Evolutionary conservation across 2,329 filamentous ascomycete genomes (phyloP).

Genomic region (Coniochaeta sp.): DNA sequence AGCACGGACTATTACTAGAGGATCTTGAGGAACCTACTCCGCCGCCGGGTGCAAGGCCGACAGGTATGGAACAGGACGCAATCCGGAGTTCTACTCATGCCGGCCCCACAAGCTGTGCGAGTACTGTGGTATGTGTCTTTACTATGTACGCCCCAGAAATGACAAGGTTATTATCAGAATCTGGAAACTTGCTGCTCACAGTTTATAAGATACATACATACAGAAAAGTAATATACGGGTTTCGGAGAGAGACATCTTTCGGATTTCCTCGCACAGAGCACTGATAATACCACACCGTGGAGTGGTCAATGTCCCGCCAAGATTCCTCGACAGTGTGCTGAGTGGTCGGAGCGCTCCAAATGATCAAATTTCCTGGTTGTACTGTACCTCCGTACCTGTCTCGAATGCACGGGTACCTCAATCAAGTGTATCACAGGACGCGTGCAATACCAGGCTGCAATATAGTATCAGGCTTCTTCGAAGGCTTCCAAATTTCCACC

Average conservation of each 20-base stretch:
- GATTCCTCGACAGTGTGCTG: neutral
- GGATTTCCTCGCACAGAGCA: neutral
- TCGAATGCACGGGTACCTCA: neutral
- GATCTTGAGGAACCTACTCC: neutral
- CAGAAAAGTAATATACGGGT: neutral
- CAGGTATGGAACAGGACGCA: neutral
- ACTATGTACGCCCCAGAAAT: no score
- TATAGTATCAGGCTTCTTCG: neutral
- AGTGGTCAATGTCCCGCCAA: neutral
- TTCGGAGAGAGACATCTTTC: neutral
- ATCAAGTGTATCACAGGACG: neutral
- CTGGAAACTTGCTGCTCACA: neutral
- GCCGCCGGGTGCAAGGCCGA: neutral
- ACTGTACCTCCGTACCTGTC: neutral
- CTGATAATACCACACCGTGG: neutral
- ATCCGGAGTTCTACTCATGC: neutral
- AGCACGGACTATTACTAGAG: neutral
- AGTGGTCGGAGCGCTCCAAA: neutral
- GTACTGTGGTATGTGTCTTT: no score
- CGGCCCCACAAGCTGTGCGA: no score
- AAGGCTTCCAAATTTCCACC: neutral
- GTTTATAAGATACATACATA: no score
- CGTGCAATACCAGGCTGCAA: neutral
- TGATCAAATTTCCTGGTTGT: slow-evolving; percentile 1
- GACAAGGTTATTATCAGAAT: neutral